Evolutionary conservation across 208 protist species (phyloP).

Genomic region (Blastocrithidia nonstop): DNA sequence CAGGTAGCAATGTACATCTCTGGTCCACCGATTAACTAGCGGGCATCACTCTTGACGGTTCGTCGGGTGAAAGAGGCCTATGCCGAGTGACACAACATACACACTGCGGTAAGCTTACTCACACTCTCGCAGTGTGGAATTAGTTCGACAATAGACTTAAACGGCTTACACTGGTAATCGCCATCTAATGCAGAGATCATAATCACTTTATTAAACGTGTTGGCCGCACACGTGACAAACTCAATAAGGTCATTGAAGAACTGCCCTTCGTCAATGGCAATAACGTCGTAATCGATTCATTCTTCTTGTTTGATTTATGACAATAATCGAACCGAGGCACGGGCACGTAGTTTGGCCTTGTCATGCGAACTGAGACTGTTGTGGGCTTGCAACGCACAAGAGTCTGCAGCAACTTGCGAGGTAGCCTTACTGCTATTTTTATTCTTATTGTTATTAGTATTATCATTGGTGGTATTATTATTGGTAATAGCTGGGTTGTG

Average conservation of each 20-base stretch:
- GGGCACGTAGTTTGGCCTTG: slow-evolving; percentile 30
- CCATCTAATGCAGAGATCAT: slow-evolving; percentile 91
- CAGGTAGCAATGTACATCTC: slow-evolving; percentile 91
- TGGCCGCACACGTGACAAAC: slow-evolving; percentile 73
- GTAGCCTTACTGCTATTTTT: too few species aligned
- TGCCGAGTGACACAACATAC: slow-evolving; percentile 66
- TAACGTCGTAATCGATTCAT: slow-evolving; percentile 70
- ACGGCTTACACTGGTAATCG: slow-evolving; percentile 84
- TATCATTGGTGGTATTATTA: too few species aligned
- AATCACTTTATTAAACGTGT: slow-evolving; percentile 85
- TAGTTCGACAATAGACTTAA: slow-evolving; percentile 71
- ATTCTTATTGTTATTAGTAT: too few species aligned
- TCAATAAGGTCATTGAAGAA: slow-evolving; percentile 88
- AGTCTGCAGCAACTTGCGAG: too few species aligned
- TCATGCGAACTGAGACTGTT: slow-evolving; percentile 76
- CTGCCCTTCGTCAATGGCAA: slow-evolving; percentile 88
- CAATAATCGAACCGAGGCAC: slow-evolving; percentile 40
- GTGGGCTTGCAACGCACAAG: too few species aligned
- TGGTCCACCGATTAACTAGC: slow-evolving; percentile 86
- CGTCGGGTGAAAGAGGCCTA: slow-evolving; percentile 81
- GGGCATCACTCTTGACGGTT: slow-evolving; percentile 30
- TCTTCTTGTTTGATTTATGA: slow-evolving; percentile 24
- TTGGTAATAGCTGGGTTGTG: too few species aligned
- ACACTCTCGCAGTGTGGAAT: slow-evolving; percentile 79
- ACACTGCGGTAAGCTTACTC: slow-evolving; percentile 87